Base-by-base conservation (phyloP, 1,284 basidiomycete species). In the Schizophyllum commune region DNA sequence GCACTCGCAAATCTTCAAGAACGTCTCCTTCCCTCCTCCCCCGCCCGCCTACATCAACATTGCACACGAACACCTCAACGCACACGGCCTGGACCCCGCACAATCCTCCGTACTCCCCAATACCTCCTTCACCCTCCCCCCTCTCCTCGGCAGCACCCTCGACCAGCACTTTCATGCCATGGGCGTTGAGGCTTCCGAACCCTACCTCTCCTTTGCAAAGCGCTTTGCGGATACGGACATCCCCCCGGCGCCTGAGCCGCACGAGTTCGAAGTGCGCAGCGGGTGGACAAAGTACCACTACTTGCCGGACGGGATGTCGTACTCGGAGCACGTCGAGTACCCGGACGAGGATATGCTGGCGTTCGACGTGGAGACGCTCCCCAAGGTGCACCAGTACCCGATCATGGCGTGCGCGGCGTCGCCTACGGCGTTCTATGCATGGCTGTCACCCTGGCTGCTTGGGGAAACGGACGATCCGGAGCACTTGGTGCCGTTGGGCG, bases 301-400 rank as follows among this genome's bases (percentile, higher is more conserved):
- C 69, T 74, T 75, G 57, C 64, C 79, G 11, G 86, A 91, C 61
- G 89, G 89, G 2, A 84, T 85, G 13, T 83, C 82, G 65, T 88
- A 84, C 71, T 79, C 77, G 66, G 83, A 87, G 68, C 81, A 81
- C 32, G 85, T 91, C 55, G 74, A 80, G 3, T 82, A 74, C 62
- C 88, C 87, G 22, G 78, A 83, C 0, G 94, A 96, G 68, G 76
- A 88, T 58, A 83, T 87, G 73, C 80, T 98, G 59, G 84, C 87
- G 0, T 98, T 99, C 67, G 97, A 99, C 72, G 92, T 99, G 57
- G 96, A 99, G 75, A 95, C 93, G 0, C 83, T 99, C 78, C 94
- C 94, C 17, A 83, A 83, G 51, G 82, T 92, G 63, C 88, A 91
- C 55, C 86, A 85, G 0, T 95, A 88, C 68, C 83, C 96, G 1